Base-by-base conservation (phyloP, 805 yeast genomes). In the Limtongia smithiae region DNA sequence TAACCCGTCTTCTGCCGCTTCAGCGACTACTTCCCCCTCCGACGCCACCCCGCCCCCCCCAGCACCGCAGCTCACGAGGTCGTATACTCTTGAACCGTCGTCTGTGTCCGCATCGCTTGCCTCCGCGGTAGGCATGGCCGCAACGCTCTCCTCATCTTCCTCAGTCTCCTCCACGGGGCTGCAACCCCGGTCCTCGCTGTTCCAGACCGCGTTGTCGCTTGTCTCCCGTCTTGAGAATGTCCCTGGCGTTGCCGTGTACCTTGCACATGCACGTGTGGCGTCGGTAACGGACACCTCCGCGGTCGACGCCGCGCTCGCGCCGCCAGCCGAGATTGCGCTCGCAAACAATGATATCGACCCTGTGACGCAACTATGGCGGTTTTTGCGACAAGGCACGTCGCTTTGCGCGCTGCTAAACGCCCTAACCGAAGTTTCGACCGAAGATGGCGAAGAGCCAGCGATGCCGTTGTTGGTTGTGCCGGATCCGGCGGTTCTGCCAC, bases 351-450 rank as follows among this genome's bases (percentile, higher is more conserved):
- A 84, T 7, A 52, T 86, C 62, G 99, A 93, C 65, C 97, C 97
- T 2, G 97, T 86, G 2, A 88, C 96, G 1, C 90, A 88, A 55
- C 65, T 93, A 37, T 85, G 96, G 80, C 82, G 87, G 58, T 71
- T 93, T 30, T 82, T 93, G 62, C 94, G 91, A 61, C 88, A 85
- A 62, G 98, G 97, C 9, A 83, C 94, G 2, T 95, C 97, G 3
- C 71, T 93, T 36, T 90, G 97, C 66, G 77, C 87, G 36, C 71
- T 91, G 6, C 87, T 84, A 72, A 91, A 93, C 68, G 72, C 80
- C 12, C 75, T 88, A 18, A 22, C 44, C 8, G 24, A 24, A n/a
- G 74, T 74, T 46, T 82, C 83, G 1, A 75, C 74, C 33, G 66
- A 69, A 35, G 36, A 45, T 41, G 43, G 14, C 3, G 36, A 33